A percentile compares a stretch with the other conserved stretches of the same genome.
Evolutionary conservation across 108 stramenopile genomes (phyloP).

Genomic region (Schizochytrium sp.): DNA sequence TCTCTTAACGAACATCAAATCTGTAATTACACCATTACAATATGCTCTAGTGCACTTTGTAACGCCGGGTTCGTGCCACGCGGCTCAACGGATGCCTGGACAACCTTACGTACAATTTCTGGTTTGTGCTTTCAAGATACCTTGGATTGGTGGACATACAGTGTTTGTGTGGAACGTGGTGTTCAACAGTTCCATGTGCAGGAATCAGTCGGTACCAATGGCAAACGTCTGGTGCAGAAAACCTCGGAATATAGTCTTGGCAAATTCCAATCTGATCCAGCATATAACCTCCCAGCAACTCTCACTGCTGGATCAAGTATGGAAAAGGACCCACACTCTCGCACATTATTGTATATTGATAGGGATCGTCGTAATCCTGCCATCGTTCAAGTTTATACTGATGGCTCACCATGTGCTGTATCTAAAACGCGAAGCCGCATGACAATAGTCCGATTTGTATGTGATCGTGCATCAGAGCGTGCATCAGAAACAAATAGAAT

Average conservation of each 20-base stretch:
- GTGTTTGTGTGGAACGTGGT: constrained; percentile 29
- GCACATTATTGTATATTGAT: not conserved
- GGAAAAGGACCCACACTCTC: not conserved
- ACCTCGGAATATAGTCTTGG: not conserved
- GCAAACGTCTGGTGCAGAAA: not conserved
- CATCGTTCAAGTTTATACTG: constrained; percentile 30
- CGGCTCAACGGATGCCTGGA: constrained; percentile 36
- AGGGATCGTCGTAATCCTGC: constrained; percentile 6
- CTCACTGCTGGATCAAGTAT: not conserved
- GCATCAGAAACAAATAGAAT: constrained; percentile 28
- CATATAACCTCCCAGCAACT: not conserved
- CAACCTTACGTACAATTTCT: constrained; percentile 7
- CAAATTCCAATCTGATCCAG: not conserved
- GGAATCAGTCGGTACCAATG: not conserved
- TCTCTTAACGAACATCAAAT: not conserved
- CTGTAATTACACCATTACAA: constrained; percentile 32
- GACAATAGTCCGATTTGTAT: constrained; percentile 24
- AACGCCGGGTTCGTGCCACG: not conserved
- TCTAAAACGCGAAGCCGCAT: not conserved
- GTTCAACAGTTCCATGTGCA: constrained; percentile 44
- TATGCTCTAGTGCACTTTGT: constrained; percentile 15
- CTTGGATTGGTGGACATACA: constrained; percentile 34
- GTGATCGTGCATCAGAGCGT: not conserved
- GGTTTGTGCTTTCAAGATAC: constrained; percentile 52
- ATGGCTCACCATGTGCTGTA: constrained; percentile 12